Evolutionary conservation across 139 green algal genomes (phyloP).

Genomic region (Chlorella vulgaris): DNA sequence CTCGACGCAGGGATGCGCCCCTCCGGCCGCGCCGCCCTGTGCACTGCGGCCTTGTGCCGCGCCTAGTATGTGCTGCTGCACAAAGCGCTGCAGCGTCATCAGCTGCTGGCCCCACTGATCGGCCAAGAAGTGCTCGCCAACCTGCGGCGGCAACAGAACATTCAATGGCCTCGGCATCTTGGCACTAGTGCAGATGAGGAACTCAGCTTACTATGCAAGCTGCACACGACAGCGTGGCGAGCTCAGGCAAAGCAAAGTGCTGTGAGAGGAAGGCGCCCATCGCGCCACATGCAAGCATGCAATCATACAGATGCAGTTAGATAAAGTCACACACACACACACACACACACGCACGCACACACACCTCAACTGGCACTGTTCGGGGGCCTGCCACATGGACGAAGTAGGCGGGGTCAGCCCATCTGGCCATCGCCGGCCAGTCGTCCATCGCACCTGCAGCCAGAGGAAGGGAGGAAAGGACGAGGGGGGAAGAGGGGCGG

Average conservation of each 20-base stretch:
- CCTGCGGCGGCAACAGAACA: too few species aligned
- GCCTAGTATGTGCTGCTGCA: conserved; percentile 57
- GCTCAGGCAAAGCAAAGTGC: too few species aligned
- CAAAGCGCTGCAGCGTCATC: conserved; percentile 84
- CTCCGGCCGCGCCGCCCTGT: neutral
- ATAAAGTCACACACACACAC: neutral
- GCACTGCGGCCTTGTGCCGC: neutral
- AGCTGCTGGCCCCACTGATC: conserved; percentile 83
- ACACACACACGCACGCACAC: neutral
- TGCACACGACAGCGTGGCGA: too few species aligned
- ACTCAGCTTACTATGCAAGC: too few species aligned
- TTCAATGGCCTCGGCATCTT: conserved; percentile 34
- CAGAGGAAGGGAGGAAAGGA: neutral
- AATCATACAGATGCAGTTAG: too few species aligned
- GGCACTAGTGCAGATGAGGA: neutral
- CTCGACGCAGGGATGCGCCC: neutral
- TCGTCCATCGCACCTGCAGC: conserved; percentile 59
- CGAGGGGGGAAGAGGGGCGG: too few species aligned
- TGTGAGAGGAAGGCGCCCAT: too few species aligned
- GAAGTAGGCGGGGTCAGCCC: conserved; percentile 75
- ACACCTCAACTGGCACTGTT: conserved; percentile 89
- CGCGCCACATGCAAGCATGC: too few species aligned
- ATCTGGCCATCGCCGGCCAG: conserved; percentile 85
- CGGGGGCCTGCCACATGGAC: conserved; percentile 66
- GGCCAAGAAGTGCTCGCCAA: conserved; percentile 78